These are phyloP conservation scores for Serendipita sp. DNA, from an alignment of 768 basidiomycete genomes.

Conservation along the genomic window DNA sequence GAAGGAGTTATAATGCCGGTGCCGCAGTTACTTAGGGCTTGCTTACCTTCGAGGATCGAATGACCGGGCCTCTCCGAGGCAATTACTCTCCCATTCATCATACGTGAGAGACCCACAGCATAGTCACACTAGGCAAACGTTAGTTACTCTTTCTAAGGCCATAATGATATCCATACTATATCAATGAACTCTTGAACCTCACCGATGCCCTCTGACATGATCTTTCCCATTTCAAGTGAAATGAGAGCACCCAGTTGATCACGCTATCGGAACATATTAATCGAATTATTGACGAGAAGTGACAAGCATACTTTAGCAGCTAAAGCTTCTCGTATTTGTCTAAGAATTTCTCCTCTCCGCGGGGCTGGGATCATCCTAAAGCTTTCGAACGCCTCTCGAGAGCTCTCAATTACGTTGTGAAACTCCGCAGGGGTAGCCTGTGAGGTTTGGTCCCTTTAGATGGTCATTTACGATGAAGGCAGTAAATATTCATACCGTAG, in stretches of 20 bases:
- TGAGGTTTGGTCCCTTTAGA: not conserved
- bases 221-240: slow-evolving; percentile 83
- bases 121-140: slow-evolving; percentile 59
- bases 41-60: slow-evolving; percentile 67
- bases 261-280: slow-evolving; percentile 28
- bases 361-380: slow-evolving; percentile 76
- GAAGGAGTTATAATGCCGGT: slow-evolving; percentile 9
- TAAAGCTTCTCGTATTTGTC: slow-evolving; percentile 75
- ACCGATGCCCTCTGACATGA: slow-evolving; percentile 74
- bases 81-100: slow-evolving; percentile 84
- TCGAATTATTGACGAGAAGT: not conserved
- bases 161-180: slow-evolving; percentile 40
- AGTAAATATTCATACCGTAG: slow-evolving; percentile 33
- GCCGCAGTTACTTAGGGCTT: not conserved
- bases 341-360: slow-evolving; percentile 68
- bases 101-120: slow-evolving; percentile 79
- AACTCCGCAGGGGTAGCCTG: slow-evolving; percentile 63
- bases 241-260: slow-evolving; percentile 68
- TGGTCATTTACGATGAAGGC: not conserved
- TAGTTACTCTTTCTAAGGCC: not conserved
- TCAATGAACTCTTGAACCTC: slow-evolving; percentile 94
- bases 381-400: slow-evolving; percentile 52
- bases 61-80: slow-evolving; percentile 84
- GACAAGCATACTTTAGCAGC: slow-evolving; percentile 43
- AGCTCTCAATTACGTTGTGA: slow-evolving; percentile 44